Percentiles rank a stretch among this genome's conserved stretches.
Evolutionary conservation across 2,329 filamentous ascomycete genomes (phyloP).

Genomic region (Endothia cerciana): DNA sequence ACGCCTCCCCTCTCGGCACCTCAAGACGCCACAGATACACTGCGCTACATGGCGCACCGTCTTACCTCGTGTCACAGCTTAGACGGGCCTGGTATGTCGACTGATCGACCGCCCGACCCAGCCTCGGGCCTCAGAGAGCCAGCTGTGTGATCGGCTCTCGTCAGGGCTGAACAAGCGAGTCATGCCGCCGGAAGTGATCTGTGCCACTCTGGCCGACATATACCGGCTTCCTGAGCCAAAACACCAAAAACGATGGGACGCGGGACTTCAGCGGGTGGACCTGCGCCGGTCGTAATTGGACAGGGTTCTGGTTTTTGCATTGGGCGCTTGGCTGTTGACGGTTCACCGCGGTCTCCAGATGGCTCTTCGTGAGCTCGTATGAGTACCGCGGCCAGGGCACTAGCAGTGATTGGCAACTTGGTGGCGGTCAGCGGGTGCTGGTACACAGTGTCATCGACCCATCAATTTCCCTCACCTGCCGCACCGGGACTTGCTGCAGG

Average conservation of each 20-base stretch:
- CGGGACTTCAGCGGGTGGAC: conserved; percentile 3
- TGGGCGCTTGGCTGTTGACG: background rate
- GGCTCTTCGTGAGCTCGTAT: background rate
- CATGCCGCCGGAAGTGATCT: background rate
- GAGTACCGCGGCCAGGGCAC: background rate
- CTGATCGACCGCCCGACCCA: background rate
- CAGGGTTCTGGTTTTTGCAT: background rate
- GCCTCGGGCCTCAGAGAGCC: background rate
- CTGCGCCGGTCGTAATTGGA: background rate
- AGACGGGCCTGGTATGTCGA: background rate
- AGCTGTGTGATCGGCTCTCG: background rate
- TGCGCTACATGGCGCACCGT: conserved; percentile 5
- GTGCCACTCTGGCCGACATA: background rate
- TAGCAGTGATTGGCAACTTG: background rate
- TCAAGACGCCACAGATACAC: conserved; percentile 1
- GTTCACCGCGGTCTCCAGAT: background rate
- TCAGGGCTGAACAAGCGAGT: background rate
- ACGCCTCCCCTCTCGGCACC: background rate
- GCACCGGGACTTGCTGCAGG: conserved; percentile 2
- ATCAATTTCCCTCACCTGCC: conserved; percentile 9
- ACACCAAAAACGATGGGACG: background rate
- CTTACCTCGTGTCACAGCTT: background rate
- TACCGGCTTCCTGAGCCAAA: background rate
- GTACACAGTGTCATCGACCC: conserved; percentile 3
- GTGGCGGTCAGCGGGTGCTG: background rate